A percentile compares a stretch with the other conserved stretches of the same genome.
These are phyloP conservation scores for Sorghum bicolor DNA, from an alignment of 176 grass and related monocot species.

Conservation along the genomic window Sorghum_bicolor_NCBIv3 NC_012873.2:64458001-64458500, in stretches of 20 bases:
- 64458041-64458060: not conserved
- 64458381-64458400: not conserved
- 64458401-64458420: not conserved
- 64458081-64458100: slow-evolving; percentile 14
- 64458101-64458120: slow-evolving; percentile 22
- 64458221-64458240: slow-evolving; percentile 3
- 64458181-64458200: slow-evolving; percentile 82
- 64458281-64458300: not conserved
- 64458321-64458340: not conserved
- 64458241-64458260: not conserved
- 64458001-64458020: not conserved
- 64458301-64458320: not conserved
- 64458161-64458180: slow-evolving; percentile 70
- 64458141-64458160: slow-evolving; percentile 69
- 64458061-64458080: not conserved
- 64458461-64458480: not conserved
- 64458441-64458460: not conserved
- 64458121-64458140: slow-evolving; percentile 21
- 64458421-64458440: too few relatives aligned
- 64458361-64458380: not conserved
- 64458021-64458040: not conserved
- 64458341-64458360: not conserved
- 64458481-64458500: not conserved
- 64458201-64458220: slow-evolving; percentile 69
- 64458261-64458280: not conserved